Percentiles rank a stretch among this genome's conserved stretches.
Conservation (phyloP, 2,329 filamentous ascomycete genomes). For the Hortaea werneckii region DNA sequence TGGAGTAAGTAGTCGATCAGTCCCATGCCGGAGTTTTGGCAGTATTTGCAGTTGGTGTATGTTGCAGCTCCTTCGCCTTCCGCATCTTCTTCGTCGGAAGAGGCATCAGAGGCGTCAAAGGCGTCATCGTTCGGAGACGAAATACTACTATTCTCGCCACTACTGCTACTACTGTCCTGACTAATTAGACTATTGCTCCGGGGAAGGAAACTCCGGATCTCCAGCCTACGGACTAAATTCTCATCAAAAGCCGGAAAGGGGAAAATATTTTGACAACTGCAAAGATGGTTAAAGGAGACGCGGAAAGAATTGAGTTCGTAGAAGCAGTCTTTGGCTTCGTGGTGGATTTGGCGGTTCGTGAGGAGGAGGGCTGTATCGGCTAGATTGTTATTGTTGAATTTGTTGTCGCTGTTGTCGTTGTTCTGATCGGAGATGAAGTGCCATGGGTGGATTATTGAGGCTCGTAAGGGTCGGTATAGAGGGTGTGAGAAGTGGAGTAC, state of each 20-base stretch:
- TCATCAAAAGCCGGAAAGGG: not conserved
- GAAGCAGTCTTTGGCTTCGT: conserved; percentile 2
- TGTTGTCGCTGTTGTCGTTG: not conserved
- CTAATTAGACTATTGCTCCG: too few relatives aligned
- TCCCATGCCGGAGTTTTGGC: conserved; percentile 1
- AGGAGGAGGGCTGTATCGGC: conserved; percentile 2
- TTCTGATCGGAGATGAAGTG: not conserved
- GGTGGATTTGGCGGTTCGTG: not conserved
- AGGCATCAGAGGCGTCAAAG: too few relatives aligned
- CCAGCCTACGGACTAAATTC: conserved; percentile 1
- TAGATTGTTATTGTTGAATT: not conserved
- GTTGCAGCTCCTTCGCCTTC: too few relatives aligned
- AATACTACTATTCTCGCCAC: too few relatives aligned
- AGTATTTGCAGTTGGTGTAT: conserved; percentile 2
- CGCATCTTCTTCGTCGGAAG: too few relatives aligned
- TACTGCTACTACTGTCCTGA: too few relatives aligned
- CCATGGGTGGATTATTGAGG: not conserved
- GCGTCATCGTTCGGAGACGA: too few relatives aligned
- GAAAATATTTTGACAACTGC: conserved; percentile 3
- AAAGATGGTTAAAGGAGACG: conserved; percentile 4
- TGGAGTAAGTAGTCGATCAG: not conserved
- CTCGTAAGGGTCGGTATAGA: conserved; percentile 1
- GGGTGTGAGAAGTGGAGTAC: not conserved
- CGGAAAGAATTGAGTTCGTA: conserved; percentile 5
- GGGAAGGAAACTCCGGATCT: conserved; percentile 1